phyloP scores from a whole-genome alignment of 495 filamentous ascomycete species.

The Penicillium cataractarum region DNA sequence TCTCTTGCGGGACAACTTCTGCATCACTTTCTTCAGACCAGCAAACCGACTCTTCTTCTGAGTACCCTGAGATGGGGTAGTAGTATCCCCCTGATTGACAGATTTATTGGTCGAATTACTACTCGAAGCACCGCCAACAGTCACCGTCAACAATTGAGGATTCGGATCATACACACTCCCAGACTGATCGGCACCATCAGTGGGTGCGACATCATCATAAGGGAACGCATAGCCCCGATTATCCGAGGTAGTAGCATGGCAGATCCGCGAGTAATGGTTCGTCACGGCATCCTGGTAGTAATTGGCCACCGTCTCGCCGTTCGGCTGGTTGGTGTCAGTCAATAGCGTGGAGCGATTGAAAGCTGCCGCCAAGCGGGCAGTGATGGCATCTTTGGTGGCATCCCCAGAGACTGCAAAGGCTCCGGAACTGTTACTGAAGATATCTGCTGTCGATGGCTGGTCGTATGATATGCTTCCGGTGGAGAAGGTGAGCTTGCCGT shows the following conservation, averaged over 20 bases:
- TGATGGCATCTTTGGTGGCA: conserved; percentile 53
- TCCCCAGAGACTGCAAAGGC: conserved; percentile 61
- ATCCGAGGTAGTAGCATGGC: conserved; percentile 65
- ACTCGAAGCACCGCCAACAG: conserved; percentile 57
- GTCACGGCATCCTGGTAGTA: conserved; percentile 63
- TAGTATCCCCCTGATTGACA: background rate
- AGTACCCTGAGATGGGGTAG: background rate
- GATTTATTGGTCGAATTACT: conserved; percentile 13
- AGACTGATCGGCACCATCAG: conserved; percentile 59
- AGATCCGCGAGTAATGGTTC: conserved; percentile 72
- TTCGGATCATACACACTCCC: conserved; percentile 63
- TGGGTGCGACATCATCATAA: conserved; percentile 73
- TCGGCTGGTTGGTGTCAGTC: conserved; percentile 50
- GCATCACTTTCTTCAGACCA: conserved; percentile 16
- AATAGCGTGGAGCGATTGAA: conserved; percentile 70
- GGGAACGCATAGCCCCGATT: conserved; percentile 74
- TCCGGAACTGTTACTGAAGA: conserved; percentile 73
- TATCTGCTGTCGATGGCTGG: conserved; percentile 62
- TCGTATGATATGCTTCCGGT: conserved; percentile 51
- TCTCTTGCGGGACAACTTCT: conserved; percentile 20
- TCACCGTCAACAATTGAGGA: conserved; percentile 62
- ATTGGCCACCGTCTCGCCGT: conserved; percentile 42
- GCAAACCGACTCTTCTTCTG: conserved; percentile 16
- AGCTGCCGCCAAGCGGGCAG: conserved; percentile 67
- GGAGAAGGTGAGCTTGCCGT: conserved; percentile 54